Conservation (phyloP, 1,284 basidiomycete genomes). For the Malassezia yamatoensis region DNA sequence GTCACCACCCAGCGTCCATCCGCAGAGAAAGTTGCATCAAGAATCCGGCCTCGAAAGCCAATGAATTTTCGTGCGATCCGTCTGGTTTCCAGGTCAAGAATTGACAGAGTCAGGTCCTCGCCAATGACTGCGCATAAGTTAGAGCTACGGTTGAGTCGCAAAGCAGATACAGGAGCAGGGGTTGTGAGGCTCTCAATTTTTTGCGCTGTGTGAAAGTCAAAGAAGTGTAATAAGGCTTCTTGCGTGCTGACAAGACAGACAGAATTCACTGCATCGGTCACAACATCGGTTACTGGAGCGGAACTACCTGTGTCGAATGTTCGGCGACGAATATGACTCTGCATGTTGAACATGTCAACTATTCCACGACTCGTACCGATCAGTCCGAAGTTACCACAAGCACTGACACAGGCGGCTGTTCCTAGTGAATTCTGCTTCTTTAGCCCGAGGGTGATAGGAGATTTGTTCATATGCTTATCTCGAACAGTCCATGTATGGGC, state of each 20-base stretch:
- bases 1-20: slow-evolving; percentile 87
- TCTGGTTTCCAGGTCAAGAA: slow-evolving; percentile 84
- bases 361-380: slow-evolving; percentile 50
- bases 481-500: slow-evolving; percentile 36
- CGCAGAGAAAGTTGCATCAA: slow-evolving; percentile 60
- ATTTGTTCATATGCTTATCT: slow-evolving; percentile 33
- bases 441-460: slow-evolving; percentile 19
- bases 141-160: slow-evolving; percentile 72
- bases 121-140: slow-evolving; percentile 74
- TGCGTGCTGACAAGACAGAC: slow-evolving; percentile 70
- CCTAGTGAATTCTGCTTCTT: slow-evolving; percentile 50
- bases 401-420: slow-evolving; percentile 58
- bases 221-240: slow-evolving; percentile 80
- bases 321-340: slow-evolving; percentile 77
- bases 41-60: slow-evolving; percentile 32
- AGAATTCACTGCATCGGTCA: slow-evolving; percentile 74
- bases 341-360: slow-evolving; percentile 50
- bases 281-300: slow-evolving; percentile 59
- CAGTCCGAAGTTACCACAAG: slow-evolving; percentile 91
- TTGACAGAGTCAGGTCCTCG: slow-evolving; percentile 70
- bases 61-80: slow-evolving; percentile 73
- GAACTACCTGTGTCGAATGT: slow-evolving; percentile 30
- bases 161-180: slow-evolving; percentile 61
- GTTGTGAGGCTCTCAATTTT: slow-evolving; percentile 59
- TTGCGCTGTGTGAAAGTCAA: slow-evolving; percentile 79